Percentiles rank a stretch among this genome's conserved stretches.
These are phyloP conservation scores for grape (Vitis vinifera) DNA, from an alignment of 164 flowering plant genomes.

Conservation along the genomic window ASM3070453v1 NC_081819.1:18813501-18814000, in stretches of 20 bases:
- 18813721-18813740: conserved; percentile 81
- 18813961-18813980: conserved; percentile 79
- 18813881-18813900: conserved; percentile 91
- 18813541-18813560: conserved; percentile 88
- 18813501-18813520: neutral
- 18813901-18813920: conserved; percentile 88
- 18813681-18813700: conserved; percentile 69
- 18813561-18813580: conserved; percentile 99
- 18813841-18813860: conserved; percentile 72
- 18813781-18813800: conserved; percentile 84
- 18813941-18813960: conserved; percentile 82
- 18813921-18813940: conserved; percentile 85
- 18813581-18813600: conserved; percentile 79
- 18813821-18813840: conserved; percentile 72
- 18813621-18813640: conserved; percentile 97
- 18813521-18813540: conserved; percentile 48
- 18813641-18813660: conserved; percentile 80
- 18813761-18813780: conserved; percentile 84
- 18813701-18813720: conserved; percentile 53
- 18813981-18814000: conserved; percentile 95
- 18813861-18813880: conserved; percentile 51
- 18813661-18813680: conserved; percentile 65
- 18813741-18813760: conserved; percentile 80
- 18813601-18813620: conserved; percentile 92
- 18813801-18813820: conserved; percentile 85